Evolutionary conservation across 1,284 basidiomycete genomes (phyloP), one percentile per base, ranked within the genome.

Genomic region (Boletellus sp.): DNA sequence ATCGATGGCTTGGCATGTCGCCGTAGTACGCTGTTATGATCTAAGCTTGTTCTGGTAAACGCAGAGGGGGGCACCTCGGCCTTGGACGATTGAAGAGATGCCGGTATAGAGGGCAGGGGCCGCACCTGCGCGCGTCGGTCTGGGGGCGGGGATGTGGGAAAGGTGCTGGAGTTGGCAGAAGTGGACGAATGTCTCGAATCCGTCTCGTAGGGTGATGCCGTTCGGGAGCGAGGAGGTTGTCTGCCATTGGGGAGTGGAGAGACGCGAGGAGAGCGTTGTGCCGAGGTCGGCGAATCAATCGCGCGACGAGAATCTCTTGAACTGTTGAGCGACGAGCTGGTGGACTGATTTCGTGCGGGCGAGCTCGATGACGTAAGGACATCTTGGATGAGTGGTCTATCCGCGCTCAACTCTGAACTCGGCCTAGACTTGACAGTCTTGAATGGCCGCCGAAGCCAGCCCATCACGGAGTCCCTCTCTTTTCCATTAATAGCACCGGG

Each of bases 371-470:
- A 47, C 15, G 53, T 48, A 5, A 54, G 44, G 21, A 43, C 16
- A 38, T 57, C 58, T 24, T 54, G 53, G 7, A 54, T 36, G 8
- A 56, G 45, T n/a, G 52, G 54, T 39, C 36, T 42, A 19, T 61
- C 58, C n/a, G 45, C 5, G 22, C 46, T 57, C 18, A 38, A 42
- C 32, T 67, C 65, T 40, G 47, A 67, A 38, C 40, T 54, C 26
- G 64, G 60, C 15, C 65, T 67, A 35, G 57, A 33, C 50, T 52
- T 61, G 48, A 56, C 38, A 49, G 53, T 60, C 60, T 67, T 66
- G 47, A 57, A 33, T 51, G 76, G 78, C 56, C 79, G 74, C 61
- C 79, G 81, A 55, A 85, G 80, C 85, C 85, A 87, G 13, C 65
- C 57, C 47, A 74, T 75, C 44, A 74, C 76, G 7, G 73, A 63